Base-by-base conservation (phyloP, 257 asterid genomes). In the Jacaranda copaia region DNA sequence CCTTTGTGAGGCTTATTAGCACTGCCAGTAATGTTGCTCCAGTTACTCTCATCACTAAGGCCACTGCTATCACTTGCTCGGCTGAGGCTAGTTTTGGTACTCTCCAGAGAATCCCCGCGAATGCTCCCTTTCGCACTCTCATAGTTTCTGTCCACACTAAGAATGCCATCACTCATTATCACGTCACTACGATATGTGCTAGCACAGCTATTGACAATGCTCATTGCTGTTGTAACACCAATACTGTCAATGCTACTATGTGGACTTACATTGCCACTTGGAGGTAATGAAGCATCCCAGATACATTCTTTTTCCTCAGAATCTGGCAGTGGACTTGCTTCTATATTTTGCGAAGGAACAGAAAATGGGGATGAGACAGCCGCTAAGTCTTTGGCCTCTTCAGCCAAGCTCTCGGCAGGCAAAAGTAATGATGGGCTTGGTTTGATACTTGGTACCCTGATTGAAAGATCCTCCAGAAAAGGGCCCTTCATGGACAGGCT, bases 1-100 rank as follows among this genome's bases (percentile, higher is more conserved):
- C 89, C 90, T 81, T 81, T 86, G 80, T 88, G 90, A 51, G 92
- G 92, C 83, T 88, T 86, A 75, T 82, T 86, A 11, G 84, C 85
- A 79, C 86, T 79, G 11, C 92, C 86, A 5, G 86, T 82, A 42
- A 75, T 75, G 81, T 82, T 84, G 65, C 92, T 88, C 92, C 92
- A 86, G 81, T 82, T 86, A 78, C 90, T 88, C 20, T 88, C 90
- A 52, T 88, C 92, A 48, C 92, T 88, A 71, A 86, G 86, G 16
- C 87, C 87, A 77, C 90, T 88, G 81, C 90, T 86, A 67, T 84
- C 89, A 58, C 90, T 88, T 10, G 78, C 87, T 68, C 85, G 72
- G 70, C 92, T 88, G 35, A 84, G 80, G 84, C 90, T 84, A 18
- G 84, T 82, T 72, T 84, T 82, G 7, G 85, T 85, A 61, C 90